Conservation (phyloP, 768 basidiomycete species). For the Naganishia friedmannii region DNA sequence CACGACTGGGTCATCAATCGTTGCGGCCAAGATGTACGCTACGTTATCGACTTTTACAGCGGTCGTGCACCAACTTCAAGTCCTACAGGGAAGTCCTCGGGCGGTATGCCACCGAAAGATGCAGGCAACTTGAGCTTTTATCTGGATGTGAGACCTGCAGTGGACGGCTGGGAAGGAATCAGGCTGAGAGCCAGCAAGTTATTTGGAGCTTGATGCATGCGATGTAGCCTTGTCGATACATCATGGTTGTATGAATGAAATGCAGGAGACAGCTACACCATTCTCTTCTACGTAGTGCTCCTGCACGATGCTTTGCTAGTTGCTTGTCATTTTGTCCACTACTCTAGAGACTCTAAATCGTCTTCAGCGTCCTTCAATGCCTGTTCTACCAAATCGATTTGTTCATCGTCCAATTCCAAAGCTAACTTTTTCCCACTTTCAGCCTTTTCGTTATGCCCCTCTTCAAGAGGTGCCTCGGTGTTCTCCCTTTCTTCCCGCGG, state of each 20-base stretch:
- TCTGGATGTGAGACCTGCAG: conserved; percentile 87
- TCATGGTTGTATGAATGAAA: background rate
- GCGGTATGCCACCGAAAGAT: conserved; percentile 32
- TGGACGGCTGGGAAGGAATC: conserved; percentile 91
- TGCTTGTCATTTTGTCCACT: background rate
- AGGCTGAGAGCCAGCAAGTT: conserved; percentile 64
- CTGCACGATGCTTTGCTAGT: background rate
- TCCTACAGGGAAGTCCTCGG: conserved; percentile 44
- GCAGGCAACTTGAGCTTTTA: conserved; percentile 63
- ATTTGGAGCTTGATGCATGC: conserved; percentile 21
- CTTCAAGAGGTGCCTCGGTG: conserved; percentile 12
- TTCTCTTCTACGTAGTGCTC: background rate
- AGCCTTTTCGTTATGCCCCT: conserved; percentile 37
- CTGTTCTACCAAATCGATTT: conserved; percentile 12
- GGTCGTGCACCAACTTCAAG: conserved; percentile 2
- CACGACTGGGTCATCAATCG: conserved; percentile 97
- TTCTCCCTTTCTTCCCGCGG: conserved; percentile 23
- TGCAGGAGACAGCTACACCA: background rate
- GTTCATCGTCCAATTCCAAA: conserved; percentile 30
- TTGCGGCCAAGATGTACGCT: conserved; percentile 81
- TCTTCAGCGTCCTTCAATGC: conserved; percentile 13
- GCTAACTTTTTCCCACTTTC: conserved; percentile 38
- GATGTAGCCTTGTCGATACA: background rate
- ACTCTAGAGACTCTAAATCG: conserved; percentile 5
- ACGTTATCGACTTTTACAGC: conserved; percentile 97